Percentiles rank a stretch among this genome's conserved stretches.
Evolutionary conservation across 1,139 yeast genomes (phyloP).

Genomic region (Pichia cactophila): DNA sequence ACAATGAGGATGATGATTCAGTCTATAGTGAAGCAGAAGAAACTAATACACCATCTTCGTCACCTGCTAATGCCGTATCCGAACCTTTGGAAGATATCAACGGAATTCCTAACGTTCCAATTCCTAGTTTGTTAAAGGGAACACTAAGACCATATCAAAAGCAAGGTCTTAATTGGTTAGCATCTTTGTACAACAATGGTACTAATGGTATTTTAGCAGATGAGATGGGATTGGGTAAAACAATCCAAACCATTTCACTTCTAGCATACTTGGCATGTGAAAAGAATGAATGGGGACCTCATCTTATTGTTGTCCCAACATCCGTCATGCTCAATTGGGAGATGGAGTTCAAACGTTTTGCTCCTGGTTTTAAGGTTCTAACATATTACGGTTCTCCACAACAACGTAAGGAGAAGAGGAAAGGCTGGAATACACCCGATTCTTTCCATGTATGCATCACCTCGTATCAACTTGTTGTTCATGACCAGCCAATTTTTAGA

Average conservation of each 20-base stretch:
- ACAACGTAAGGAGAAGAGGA: slow-evolving; percentile 90
- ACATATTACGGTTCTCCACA: slow-evolving; percentile 98
- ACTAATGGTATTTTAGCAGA: slow-evolving; percentile 97
- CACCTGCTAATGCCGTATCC: slow-evolving; percentile 18
- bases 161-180: slow-evolving; percentile 95
- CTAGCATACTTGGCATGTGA: slow-evolving; percentile 87
- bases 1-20: slow-evolving; percentile 28
- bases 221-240: slow-evolving; percentile 94
- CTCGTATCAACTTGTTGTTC: slow-evolving; percentile 91
- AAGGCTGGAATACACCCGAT: slow-evolving; percentile 96
- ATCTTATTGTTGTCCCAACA: slow-evolving; percentile 92
- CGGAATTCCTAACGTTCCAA: slow-evolving; percentile 59
- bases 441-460: slow-evolving; percentile 96
- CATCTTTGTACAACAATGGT: slow-evolving; percentile 82
- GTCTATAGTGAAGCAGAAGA: slow-evolving; percentile 22
- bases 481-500: slow-evolving; percentile 90
- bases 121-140: slow-evolving; percentile 70
- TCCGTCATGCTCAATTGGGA: slow-evolving; percentile 99
- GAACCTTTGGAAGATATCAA: slow-evolving; percentile 14
- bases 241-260: slow-evolving; percentile 90
- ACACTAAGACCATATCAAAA: slow-evolving; percentile 85
- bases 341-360: slow-evolving; percentile 97
- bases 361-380: slow-evolving; percentile 93
- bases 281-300: slow-evolving; percentile 96
- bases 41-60: slow-evolving; percentile 22